Base-by-base conservation (phyloP, 2,329 filamentous ascomycete species). In the Aspergillus ochraceoroseus region DNA sequence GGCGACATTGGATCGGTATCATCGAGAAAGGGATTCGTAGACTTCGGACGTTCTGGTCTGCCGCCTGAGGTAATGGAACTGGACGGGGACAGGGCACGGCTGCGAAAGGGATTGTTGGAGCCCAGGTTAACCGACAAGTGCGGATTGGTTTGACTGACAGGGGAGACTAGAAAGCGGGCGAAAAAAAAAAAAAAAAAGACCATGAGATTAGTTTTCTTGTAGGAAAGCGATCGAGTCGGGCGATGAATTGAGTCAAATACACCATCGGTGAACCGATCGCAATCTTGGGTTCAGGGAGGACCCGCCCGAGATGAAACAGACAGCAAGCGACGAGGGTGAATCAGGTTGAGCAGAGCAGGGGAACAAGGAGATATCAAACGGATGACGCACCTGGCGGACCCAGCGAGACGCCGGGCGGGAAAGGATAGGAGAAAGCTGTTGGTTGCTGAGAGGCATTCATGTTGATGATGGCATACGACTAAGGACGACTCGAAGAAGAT, bases 11-110 rank as follows among this genome's bases (percentile, higher is more conserved):
- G 48, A 26, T 71, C 68, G 5, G 55, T 56, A 17, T 69, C 67
- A 55, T 75, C 76, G 38, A 82, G 64, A 55, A 83, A 83, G 17
- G 79, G 79, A 53, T 83, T 83, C 31, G 73, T 77, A 37, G 77
- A 79, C 41, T 69, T 64, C 31, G 73, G 74, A 48, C 74, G 71
- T 47, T 70, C 61, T 40, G 67, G 61, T 28, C 53, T 59, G 38
- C 47, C 43, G 19, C 48, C 49, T 13, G 41, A 59, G 32, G 53
- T 52, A 36, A 55, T 56, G 38, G 61, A 57, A 31, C 54, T 52
- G 32, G 52, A 54, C 3, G 63, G 66, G 22, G 68, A 70, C 28
- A 66, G 47, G 12, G 68, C 61, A 41, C 67, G 68, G 47, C 71
- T 73, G 51, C 71, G 63, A 44, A 74, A 74, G 8, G 71, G 71